Percentiles rank a stretch among this genome's conserved stretches.
phyloP scores from a whole-genome alignment of 78 protist species.

The Acrasis kona region DNA sequence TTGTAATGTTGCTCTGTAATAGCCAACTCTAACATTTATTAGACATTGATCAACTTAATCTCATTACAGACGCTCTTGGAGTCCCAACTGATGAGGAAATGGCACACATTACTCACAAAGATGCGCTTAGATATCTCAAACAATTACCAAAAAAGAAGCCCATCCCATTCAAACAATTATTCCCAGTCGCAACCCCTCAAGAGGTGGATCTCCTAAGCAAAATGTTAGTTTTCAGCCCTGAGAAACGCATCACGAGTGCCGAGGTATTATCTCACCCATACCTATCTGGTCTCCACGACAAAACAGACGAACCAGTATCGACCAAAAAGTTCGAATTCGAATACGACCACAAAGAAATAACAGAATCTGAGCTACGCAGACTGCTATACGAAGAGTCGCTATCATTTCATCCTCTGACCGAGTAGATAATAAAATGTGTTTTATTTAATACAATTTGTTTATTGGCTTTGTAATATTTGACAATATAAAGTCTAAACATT shows the following conservation, averaged over 20 bases:
- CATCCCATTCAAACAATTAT: background rate
- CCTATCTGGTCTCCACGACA: constrained; percentile 40
- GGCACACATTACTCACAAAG: background rate
- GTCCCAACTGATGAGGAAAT: constrained; percentile 16
- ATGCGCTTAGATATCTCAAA: constrained; percentile 8
- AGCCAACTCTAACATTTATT: too few relatives aligned
- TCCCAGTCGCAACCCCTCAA: background rate
- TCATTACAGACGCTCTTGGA: constrained; percentile 19
- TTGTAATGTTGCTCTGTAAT: too few relatives aligned
- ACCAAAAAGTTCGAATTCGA: constrained; percentile 2
- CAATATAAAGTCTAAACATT: too few relatives aligned
- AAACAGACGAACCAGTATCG: constrained; percentile 11
- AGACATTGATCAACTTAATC: constrained; percentile 29
- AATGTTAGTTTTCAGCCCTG: constrained; percentile 62
- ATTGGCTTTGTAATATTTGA: too few relatives aligned
- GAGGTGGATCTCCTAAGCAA: constrained; percentile 45
- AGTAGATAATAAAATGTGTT: too few relatives aligned
- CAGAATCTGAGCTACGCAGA: too few relatives aligned
- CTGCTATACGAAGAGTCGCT: too few relatives aligned
- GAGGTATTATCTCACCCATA: constrained; percentile 73
- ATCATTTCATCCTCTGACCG: too few relatives aligned
- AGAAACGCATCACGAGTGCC: constrained; percentile 34
- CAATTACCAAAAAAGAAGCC: constrained; percentile 1
- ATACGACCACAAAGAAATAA: too few relatives aligned
- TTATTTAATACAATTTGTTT: too few relatives aligned